phyloP scores from a whole-genome alignment of 1,284 basidiomycete genomes.

The Papiliotrema flavescens region DNA sequence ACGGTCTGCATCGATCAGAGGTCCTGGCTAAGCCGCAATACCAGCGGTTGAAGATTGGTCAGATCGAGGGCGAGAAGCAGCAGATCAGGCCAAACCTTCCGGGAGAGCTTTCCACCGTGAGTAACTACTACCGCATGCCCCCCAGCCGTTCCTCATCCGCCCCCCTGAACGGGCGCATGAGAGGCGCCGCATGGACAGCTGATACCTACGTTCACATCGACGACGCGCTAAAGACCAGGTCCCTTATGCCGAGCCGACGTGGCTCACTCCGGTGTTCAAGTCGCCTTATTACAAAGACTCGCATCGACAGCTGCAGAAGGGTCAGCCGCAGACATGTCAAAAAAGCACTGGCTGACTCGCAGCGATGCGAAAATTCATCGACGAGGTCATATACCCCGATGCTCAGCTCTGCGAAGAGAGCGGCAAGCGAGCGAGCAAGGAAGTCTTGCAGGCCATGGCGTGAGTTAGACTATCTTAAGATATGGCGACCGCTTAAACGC shows the following conservation, averaged over 20 bases:
- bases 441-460: conserved; percentile 47
- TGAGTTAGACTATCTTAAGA: conserved; percentile 14
- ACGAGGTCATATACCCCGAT: conserved; percentile 54
- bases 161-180: too few species aligned
- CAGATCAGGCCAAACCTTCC: conserved; percentile 56
- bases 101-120: conserved; percentile 56
- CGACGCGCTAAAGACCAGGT: conserved; percentile 49
- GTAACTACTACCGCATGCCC: conserved; percentile 6
- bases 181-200: too few species aligned
- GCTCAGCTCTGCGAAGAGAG: conserved; percentile 66
- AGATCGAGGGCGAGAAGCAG: conserved; percentile 61
- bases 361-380: conserved; percentile 57
- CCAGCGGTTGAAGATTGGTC: conserved; percentile 63
- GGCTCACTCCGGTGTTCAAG: conserved; percentile 73
- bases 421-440: conserved; percentile 60
- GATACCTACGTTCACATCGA: too few species aligned
- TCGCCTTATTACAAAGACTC: conserved; percentile 78
- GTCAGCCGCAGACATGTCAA: conserved; percentile 10
- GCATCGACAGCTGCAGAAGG: conserved; percentile 49
- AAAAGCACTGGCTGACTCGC: background rate
- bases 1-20: conserved; percentile 74
- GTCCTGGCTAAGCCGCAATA: conserved; percentile 72
- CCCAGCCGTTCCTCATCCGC: too few species aligned
- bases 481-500: background rate
- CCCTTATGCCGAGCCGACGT: conserved; percentile 79